Evolutionary conservation across 1,139 yeast species (phyloP).

Genomic region (Geotrichum citri-aurantii): DNA sequence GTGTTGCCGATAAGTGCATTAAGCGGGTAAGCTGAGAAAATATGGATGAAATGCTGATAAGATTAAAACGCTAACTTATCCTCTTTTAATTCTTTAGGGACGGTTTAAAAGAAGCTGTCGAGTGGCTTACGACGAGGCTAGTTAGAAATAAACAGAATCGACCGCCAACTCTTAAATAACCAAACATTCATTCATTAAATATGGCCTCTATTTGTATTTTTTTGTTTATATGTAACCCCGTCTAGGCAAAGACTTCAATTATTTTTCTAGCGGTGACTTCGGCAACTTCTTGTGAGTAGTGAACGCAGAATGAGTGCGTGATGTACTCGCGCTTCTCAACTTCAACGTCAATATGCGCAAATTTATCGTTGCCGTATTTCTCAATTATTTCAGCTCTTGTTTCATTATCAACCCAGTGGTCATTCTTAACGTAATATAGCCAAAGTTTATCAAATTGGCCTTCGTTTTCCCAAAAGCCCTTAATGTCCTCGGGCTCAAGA

Average conservation of each 20-base stretch:
- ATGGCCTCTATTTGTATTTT: neutral
- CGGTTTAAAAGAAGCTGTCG: slow-evolving; percentile 80
- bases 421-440: slow-evolving; percentile 51
- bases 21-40: slow-evolving; percentile 40
- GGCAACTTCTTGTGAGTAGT: slow-evolving; percentile 50
- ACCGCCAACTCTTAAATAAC: slow-evolving; percentile 49
- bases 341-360: slow-evolving; percentile 25
- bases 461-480: slow-evolving; percentile 43
- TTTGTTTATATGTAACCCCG: neutral
- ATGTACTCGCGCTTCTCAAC: slow-evolving; percentile 37
- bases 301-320: slow-evolving; percentile 53
- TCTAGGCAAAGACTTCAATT: neutral
- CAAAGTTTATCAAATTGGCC: slow-evolving; percentile 39
- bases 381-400: slow-evolving; percentile 45
- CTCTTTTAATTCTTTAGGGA: slow-evolving; percentile 39
- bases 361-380: slow-evolving; percentile 26
- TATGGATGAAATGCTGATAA: neutral
- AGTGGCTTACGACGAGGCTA: slow-evolving; percentile 78
- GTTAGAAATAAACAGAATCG: slow-evolving; percentile 68
- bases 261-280: slow-evolving; percentile 35
- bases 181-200: neutral
- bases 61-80: neutral
- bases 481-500: slow-evolving; percentile 38
- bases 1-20: slow-evolving; percentile 85
- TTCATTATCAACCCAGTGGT: slow-evolving; percentile 55